phyloP scores from a whole-genome alignment of 2,329 filamentous ascomycete species.

The Colletotrichum lini region DNA sequence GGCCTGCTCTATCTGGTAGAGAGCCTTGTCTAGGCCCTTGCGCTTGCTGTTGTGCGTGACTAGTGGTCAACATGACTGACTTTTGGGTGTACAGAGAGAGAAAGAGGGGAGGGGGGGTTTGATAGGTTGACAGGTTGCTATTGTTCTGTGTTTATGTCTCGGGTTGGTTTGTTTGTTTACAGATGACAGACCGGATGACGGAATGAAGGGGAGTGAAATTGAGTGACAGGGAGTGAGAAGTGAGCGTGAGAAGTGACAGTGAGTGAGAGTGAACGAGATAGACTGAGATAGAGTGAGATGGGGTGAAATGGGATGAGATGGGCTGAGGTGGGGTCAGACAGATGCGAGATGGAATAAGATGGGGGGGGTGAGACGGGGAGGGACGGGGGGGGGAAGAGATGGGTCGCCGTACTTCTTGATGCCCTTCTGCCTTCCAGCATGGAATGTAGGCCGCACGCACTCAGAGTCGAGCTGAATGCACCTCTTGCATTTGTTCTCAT shows the following conservation, averaged over 20 bases:
- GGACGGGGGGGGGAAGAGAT: neutral
- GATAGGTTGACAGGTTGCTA: neutral
- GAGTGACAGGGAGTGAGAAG: no score
- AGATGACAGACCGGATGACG: no score
- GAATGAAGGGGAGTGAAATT: no score
- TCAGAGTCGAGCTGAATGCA: slow-evolving; percentile 71
- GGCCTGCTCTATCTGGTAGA: slow-evolving; percentile 81
- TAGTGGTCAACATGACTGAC: slow-evolving; percentile 5
- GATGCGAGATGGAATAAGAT: no score
- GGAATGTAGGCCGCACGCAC: slow-evolving; percentile 80
- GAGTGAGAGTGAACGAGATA: no score
- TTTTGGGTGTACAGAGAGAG: neutral
- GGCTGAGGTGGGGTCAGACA: no score
- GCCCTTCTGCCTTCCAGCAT: slow-evolving; percentile 80
- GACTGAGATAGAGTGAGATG: no score
- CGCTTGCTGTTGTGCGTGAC: slow-evolving; percentile 71
- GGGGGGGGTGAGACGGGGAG: neutral
- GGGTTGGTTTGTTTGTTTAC: no score
- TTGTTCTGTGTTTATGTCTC: neutral
- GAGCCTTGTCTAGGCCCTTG: slow-evolving; percentile 80
- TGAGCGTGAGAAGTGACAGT: no score
- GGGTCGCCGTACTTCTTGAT: slow-evolving; percentile 77
- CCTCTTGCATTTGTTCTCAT: slow-evolving; percentile 70
- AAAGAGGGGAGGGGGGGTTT: neutral
- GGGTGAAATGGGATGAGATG: no score